Percentiles rank a stretch among this genome's conserved stretches.
Conservation (phyloP, 225 moss, liverwort and hornwort genomes). For the Bryum argenteum region DNA sequence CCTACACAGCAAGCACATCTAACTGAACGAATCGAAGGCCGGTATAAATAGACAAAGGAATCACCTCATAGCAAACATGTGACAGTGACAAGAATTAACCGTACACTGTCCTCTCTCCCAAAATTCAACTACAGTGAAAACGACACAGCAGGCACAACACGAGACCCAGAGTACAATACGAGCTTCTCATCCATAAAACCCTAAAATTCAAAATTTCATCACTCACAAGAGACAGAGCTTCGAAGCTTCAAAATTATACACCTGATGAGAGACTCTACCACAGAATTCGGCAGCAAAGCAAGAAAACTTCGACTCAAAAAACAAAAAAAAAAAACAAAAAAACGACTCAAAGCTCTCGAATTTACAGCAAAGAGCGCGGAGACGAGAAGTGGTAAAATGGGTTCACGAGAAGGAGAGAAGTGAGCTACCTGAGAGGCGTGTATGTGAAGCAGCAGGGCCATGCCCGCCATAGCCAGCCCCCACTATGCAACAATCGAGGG, state of each 20-base stretch:
- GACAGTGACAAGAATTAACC: conserved; percentile 27
- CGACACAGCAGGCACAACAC: conserved; percentile 19
- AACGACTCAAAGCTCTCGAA: no score
- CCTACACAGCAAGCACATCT: conserved; percentile 10
- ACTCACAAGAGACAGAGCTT: conserved; percentile 15
- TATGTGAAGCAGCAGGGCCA: conserved; percentile 23
- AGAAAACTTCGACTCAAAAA: background rate
- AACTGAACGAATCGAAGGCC: conserved; percentile 14
- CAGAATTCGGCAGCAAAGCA: background rate
- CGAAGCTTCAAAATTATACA: conserved; percentile 11
- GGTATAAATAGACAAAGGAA: conserved; percentile 21
- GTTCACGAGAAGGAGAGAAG: background rate
- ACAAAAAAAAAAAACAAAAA: background rate
- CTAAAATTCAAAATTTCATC: conserved; percentile 4
- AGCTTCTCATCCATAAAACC: conserved; percentile 24
- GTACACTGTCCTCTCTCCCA: conserved; percentile 22
- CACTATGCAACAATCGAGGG: background rate
- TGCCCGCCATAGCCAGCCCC: conserved; percentile 39
- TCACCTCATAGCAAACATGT: conserved; percentile 18
- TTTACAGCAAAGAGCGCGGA: no score
- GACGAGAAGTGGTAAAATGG: background rate
- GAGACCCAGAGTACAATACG: conserved; percentile 26
- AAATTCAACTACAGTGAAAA: conserved; percentile 34
- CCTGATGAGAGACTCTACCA: background rate
- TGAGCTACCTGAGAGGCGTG: conserved; percentile 1